Evolutionary conservation across 768 basidiomycete genomes (phyloP), one percentile per base, ranked within the genome.

Genomic region (Pleurotus tuber-regium): DNA sequence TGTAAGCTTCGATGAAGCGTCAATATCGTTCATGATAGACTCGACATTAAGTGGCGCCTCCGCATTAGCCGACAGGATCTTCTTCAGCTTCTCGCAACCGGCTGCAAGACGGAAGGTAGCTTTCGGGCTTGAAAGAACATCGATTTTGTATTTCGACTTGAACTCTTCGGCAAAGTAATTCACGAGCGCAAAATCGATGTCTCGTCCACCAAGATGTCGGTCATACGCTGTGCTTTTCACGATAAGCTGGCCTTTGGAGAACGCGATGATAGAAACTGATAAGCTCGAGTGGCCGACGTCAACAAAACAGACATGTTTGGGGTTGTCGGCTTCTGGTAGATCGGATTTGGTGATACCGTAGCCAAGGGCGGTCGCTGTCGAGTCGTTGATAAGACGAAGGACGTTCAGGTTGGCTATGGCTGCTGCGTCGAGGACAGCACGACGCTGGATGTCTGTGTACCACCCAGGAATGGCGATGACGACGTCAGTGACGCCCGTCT

Each of bases 261-360:
- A 98, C 16, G 91, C 91, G 50, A 94, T 85, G 64, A 98, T 80
- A 60, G 92, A 67, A 54, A 88, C 90, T 23, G 91, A 88, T 71
- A 94, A 78, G 71, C 83, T 83, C 4, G 92, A 91, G 77, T 98
- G 97, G 43, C 97, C 97, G 53, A 95, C 83, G 61, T 99, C 97
- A 61, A 98, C 83, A 63, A 99, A 98, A 57, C 87, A 89, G 68
- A 99, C 86, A 67, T 97, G 80, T 28, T 87, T 81, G 0, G 95
- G 87, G 57, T 67, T 73, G 55, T 95, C 93, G 28, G 84, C 66
- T 11, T 87, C 84, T 18, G 97, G 97, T 38, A 99, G 85, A 68
- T 99, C 97, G 23, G 89, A 84, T 72, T 99, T 99, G 58, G 96
- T 99, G 78, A 98, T 98, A 59, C 97, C 97, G 73, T 96, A 99